Evolutionary conservation across 2,329 filamentous ascomycete species (phyloP).

Genomic region (Calonectria multiphialidica): DNA sequence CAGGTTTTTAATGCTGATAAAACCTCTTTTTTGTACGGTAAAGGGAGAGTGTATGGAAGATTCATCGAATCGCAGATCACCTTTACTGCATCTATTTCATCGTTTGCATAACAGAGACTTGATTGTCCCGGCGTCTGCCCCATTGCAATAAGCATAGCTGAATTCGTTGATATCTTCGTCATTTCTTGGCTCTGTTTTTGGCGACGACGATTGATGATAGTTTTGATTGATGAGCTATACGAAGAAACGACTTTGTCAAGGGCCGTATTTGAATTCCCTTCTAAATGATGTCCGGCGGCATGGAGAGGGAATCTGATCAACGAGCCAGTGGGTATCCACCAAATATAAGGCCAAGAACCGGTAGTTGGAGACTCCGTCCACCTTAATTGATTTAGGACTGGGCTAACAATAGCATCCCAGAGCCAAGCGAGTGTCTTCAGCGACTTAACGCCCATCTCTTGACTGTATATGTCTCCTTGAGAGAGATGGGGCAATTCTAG

Average conservation of each 20-base stretch:
- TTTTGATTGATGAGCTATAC: not conserved
- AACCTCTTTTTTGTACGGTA: too few species aligned
- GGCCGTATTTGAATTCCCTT: not conserved
- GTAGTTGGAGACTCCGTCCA: not conserved
- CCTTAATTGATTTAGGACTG: not conserved
- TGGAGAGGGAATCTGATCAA: not conserved
- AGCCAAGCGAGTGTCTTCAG: not conserved
- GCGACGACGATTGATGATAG: not conserved
- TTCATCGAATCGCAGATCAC: too few species aligned
- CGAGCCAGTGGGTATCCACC: constrained; percentile 9
- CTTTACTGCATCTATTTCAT: too few species aligned
- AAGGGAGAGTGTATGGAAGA: too few species aligned
- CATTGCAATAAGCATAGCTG: too few species aligned
- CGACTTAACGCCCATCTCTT: not conserved
- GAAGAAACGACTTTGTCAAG: constrained; percentile 1
- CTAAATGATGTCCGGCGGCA: not conserved
- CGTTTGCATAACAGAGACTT: too few species aligned
- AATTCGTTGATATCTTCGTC: too few species aligned
- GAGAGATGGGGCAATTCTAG: not conserved
- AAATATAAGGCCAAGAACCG: not conserved
- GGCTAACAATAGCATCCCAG: not conserved
- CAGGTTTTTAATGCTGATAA: too few species aligned
- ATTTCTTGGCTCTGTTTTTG: not conserved
- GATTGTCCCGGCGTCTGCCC: too few species aligned
- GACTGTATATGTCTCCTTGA: not conserved